Evolutionary conservation across 164 flowering plant species (phyloP).

Genomic region (Houttuynia cordata): DNA sequence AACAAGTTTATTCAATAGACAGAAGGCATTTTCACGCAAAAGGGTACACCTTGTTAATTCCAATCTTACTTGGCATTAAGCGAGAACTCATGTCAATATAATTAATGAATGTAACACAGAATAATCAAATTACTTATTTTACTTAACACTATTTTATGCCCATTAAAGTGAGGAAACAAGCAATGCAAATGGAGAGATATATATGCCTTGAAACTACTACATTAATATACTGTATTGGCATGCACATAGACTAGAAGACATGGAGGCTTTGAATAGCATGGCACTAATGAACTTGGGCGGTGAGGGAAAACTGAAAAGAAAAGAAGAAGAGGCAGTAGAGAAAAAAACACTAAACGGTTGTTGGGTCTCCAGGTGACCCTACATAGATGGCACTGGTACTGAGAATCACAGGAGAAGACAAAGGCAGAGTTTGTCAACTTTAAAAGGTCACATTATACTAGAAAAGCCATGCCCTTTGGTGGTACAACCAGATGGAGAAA

Average conservation of each 20-base stretch:
- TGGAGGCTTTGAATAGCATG: no score
- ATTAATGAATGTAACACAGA: background rate
- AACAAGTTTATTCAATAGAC: background rate
- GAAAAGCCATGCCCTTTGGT: background rate
- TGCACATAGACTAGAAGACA: no score
- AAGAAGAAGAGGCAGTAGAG: background rate
- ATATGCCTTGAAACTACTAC: no score
- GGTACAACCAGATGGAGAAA: background rate
- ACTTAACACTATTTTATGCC: background rate
- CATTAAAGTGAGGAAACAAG: background rate
- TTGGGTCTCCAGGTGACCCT: background rate
- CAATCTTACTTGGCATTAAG: background rate
- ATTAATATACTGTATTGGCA: no score
- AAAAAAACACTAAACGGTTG: background rate
- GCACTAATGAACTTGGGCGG: background rate
- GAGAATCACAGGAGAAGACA: background rate
- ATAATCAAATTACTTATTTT: no score
- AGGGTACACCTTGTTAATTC: background rate
- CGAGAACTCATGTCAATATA: background rate
- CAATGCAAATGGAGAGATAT: no score
- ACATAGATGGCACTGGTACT: background rate
- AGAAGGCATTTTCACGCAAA: background rate
- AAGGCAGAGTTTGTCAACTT: background rate
- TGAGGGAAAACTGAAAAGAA: background rate
- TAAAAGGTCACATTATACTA: background rate